These are phyloP conservation scores for Xylariaceae sp. DNA, from an alignment of 2,329 filamentous ascomycete genomes.

Conservation along the genomic window DNA sequence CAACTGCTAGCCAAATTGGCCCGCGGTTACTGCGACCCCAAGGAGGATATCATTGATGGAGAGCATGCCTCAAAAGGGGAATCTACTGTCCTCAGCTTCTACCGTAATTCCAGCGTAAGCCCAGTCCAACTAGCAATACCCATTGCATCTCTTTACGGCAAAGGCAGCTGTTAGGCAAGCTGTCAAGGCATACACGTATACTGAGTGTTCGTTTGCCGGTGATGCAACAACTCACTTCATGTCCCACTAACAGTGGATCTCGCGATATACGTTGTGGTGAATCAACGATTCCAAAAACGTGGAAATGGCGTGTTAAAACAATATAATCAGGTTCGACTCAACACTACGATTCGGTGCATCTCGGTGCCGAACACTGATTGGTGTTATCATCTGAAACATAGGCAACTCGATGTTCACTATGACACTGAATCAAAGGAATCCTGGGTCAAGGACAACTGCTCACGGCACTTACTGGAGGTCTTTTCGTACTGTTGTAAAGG, in stretches of 20 bases:
- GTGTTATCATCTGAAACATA: background rate
- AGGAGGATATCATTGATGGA: no score
- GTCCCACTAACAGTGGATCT: background rate
- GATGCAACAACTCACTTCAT: background rate
- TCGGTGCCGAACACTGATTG: background rate
- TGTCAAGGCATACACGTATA: no score
- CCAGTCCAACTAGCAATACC: no score
- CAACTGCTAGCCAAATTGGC: no score
- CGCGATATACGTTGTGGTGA: background rate
- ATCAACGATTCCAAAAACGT: background rate
- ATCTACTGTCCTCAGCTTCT: no score
- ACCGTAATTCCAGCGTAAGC: no score
- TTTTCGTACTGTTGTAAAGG: background rate
- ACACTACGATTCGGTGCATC: background rate
- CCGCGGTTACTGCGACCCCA: no score
- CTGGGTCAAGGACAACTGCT: background rate
- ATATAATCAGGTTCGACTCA: no score
- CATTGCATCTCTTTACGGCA: no score
- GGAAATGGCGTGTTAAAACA: background rate
- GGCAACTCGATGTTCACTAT: background rate
- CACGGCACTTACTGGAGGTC: background rate
- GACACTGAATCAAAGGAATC: background rate
- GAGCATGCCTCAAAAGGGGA: no score
- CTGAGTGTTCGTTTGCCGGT: no score
- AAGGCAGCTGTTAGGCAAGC: no score